Percentiles rank a stretch among this genome's conserved stretches.
phyloP scores from a whole-genome alignment of 441 rosid species.

The Euphorbia schlechtendalii region DNA sequence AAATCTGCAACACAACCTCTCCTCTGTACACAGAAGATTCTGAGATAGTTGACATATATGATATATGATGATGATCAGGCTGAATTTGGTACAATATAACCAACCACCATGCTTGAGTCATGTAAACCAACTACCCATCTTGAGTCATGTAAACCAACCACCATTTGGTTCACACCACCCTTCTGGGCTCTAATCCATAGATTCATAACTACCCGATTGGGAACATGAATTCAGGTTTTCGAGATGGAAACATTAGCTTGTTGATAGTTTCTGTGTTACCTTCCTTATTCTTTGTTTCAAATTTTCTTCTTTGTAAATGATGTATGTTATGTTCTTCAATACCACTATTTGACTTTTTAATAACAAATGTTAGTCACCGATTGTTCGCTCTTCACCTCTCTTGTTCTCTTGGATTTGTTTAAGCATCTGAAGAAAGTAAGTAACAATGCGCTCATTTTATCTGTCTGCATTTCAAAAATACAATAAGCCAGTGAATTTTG shows the following conservation, averaged over 20 bases:
- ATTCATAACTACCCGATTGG: too few relatives aligned
- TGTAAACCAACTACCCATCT: too few relatives aligned
- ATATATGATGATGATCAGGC: conserved; percentile 59
- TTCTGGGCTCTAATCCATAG: too few relatives aligned
- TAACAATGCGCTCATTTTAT: too few relatives aligned
- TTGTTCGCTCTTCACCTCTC: background rate
- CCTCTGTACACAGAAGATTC: conserved; percentile 45
- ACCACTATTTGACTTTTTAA: conserved; percentile 1
- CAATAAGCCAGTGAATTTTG: too few relatives aligned
- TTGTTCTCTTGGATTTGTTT: too few relatives aligned
- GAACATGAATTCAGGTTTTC: too few relatives aligned
- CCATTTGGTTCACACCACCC: conserved; percentile 19
- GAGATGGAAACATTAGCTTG: too few relatives aligned
- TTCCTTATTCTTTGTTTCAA: background rate
- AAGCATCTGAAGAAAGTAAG: too few relatives aligned
- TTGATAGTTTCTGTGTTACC: background rate
- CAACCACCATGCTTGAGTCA: conserved; percentile 52
- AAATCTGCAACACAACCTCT: conserved; percentile 75
- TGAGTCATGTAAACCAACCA: too few relatives aligned
- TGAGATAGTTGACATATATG: conserved; percentile 20
- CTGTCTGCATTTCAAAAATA: too few relatives aligned
- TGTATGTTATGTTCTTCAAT: conserved; percentile 1
- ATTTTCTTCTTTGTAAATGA: background rate
- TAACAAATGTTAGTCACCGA: conserved; percentile 1
- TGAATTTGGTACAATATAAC: conserved; percentile 72